A percentile compares a stretch with the other conserved stretches of the same genome.
These are phyloP conservation scores for Cantharellus anzutake DNA, from an alignment of 768 basidiomycete genomes.

Conservation along the genomic window DNA sequence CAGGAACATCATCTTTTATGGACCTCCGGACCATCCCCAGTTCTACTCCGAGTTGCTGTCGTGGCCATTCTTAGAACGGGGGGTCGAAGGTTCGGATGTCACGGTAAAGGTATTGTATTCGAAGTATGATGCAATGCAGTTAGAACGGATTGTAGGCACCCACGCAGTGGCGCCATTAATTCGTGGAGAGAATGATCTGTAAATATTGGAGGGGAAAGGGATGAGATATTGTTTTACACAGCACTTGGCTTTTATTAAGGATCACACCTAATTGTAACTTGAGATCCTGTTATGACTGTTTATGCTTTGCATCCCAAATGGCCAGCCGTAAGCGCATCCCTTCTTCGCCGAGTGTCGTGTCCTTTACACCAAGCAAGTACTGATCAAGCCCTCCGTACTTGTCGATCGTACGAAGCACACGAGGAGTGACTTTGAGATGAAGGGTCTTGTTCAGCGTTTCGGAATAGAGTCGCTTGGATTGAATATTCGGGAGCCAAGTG, in stretches of 20 bases:
- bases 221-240: too few relatives aligned
- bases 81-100: slow-evolving; percentile 75
- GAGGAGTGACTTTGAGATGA: slow-evolving; percentile 50
- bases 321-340: slow-evolving; percentile 29
- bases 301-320: slow-evolving; percentile 15
- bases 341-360: slow-evolving; percentile 20
- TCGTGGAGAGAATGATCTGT: neutral
- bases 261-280: neutral
- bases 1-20: slow-evolving; percentile 85
- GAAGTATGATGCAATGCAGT: slow-evolving; percentile 70
- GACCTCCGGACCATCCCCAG: slow-evolving; percentile 72
- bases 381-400: slow-evolving; percentile 65
- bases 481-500: slow-evolving; percentile 77
- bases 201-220: too few relatives aligned
- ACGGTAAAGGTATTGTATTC: slow-evolving; percentile 64
- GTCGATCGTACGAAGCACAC: slow-evolving; percentile 64
- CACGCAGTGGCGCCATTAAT: slow-evolving; percentile 22
- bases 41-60: slow-evolving; percentile 84
- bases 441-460: slow-evolving; percentile 39
- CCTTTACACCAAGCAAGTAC: slow-evolving; percentile 32
- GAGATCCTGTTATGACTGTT: neutral
- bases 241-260: too few relatives aligned
- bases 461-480: slow-evolving; percentile 52
- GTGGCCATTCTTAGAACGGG: slow-evolving; percentile 80
- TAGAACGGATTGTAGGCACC: slow-evolving; percentile 67